phyloP scores from a whole-genome alignment of 1,284 basidiomycete genomes.

The Moniliella sp. region DNA sequence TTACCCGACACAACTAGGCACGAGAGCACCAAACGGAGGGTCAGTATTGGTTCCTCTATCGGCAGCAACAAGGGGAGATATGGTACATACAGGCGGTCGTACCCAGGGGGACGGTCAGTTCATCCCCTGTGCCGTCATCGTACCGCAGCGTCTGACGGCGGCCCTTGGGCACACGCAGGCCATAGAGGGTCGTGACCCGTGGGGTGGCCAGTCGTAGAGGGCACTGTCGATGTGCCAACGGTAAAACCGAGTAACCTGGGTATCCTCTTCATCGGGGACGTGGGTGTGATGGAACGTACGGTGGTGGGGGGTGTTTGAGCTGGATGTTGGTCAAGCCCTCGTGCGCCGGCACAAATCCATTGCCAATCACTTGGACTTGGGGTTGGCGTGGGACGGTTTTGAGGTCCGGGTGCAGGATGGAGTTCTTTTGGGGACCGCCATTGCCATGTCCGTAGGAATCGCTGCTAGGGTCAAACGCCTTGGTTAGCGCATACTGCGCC shows the following conservation, averaged over 20 bases:
- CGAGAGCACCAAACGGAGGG: background rate
- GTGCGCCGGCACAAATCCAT: constrained; percentile 9
- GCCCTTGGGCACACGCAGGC: constrained; percentile 52
- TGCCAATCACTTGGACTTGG: constrained; percentile 34
- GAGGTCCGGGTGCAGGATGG: constrained; percentile 32
- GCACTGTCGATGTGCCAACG: constrained; percentile 67
- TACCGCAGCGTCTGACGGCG: constrained; percentile 50
- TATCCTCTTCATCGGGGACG: constrained; percentile 56
- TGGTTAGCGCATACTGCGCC: constrained; percentile 17
- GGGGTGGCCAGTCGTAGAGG: constrained; percentile 56
- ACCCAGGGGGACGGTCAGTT: constrained; percentile 57
- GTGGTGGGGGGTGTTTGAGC: constrained; percentile 57
- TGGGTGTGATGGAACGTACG: constrained; percentile 66
- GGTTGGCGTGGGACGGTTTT: constrained; percentile 30
- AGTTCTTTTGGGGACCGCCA: constrained; percentile 6
- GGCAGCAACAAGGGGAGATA: background rate
- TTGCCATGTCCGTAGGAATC: constrained; percentile 16
- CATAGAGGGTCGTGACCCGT: constrained; percentile 68
- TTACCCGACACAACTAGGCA: constrained; percentile 38
- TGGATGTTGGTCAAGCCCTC: constrained; percentile 7
- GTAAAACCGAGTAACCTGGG: constrained; percentile 54
- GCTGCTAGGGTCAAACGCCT: constrained; percentile 8
- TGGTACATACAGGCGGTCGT: constrained; percentile 46
- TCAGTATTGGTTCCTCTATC: background rate
- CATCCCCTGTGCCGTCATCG: constrained; percentile 69